Evolutionary conservation across 768 basidiomycete species (phyloP).

Genomic region (Flagelloscypha sp.): DNA sequence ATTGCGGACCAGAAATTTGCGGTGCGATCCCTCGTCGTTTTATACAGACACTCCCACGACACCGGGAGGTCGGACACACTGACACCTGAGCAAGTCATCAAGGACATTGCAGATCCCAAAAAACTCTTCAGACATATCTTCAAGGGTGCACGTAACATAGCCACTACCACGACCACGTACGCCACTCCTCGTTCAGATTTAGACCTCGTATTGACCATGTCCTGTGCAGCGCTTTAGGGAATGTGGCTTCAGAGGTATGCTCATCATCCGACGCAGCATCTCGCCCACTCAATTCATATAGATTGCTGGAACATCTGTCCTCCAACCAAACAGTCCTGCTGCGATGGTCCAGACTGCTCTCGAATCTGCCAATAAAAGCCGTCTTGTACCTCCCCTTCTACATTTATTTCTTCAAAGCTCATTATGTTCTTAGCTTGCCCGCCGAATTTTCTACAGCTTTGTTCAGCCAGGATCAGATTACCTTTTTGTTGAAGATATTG

Average conservation of each 20-base stretch:
- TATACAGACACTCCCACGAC: slow-evolving; percentile 76
- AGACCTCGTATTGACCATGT: too few species aligned
- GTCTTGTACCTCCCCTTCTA: slow-evolving; percentile 33
- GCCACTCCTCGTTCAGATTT: too few species aligned
- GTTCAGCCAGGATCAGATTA: slow-evolving; percentile 49
- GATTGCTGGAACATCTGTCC: slow-evolving; percentile 53
- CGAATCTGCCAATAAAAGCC: slow-evolving; percentile 72
- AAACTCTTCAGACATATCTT: slow-evolving; percentile 62
- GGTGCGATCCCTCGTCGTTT: slow-evolving; percentile 55
- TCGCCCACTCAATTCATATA: slow-evolving; percentile 3
- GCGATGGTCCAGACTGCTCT: slow-evolving; percentile 76
- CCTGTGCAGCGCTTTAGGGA: slow-evolving; percentile 51
- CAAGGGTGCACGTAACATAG: slow-evolving; percentile 61
- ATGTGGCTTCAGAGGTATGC: slow-evolving; percentile 48
- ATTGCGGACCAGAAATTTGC: slow-evolving; percentile 80
- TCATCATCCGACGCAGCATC: not conserved
- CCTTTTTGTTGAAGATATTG: slow-evolving; percentile 61
- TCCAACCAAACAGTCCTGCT: slow-evolving; percentile 83
- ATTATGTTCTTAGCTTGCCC: slow-evolving; percentile 50
- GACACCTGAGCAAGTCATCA: slow-evolving; percentile 27
- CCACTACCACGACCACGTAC: slow-evolving; percentile 83
- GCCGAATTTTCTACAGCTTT: slow-evolving; percentile 83
- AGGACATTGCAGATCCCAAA: slow-evolving; percentile 42
- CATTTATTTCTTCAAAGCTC: slow-evolving; percentile 1
- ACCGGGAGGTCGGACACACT: slow-evolving; percentile 61